Base-by-base conservation (phyloP, 495 filamentous ascomycete species). In the Eremomyces bilateralis region DNA sequence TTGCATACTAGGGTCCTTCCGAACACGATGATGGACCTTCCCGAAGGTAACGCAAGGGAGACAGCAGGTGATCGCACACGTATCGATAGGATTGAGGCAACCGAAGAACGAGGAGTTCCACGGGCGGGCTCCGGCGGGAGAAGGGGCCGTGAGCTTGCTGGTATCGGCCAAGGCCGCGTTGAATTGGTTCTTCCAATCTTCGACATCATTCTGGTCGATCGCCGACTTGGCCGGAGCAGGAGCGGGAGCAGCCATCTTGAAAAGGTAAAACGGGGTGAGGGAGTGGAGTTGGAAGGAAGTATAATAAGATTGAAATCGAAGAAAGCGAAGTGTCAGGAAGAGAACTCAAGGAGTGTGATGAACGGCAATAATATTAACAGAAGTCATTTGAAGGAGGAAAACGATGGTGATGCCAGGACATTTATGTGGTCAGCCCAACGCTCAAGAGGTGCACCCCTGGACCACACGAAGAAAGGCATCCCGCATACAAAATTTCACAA, bases 11-110 rank as follows among this genome's bases (percentile, higher is more conserved):
- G 41, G 45, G 33, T 56, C 36, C 42, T 56, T 56, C 25, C 48
- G 46, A 18, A 61, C 33, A 1, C 61, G 56, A 35, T 65, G 49
- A 37, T 59, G 52, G 16, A 57, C 61, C 45, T 50, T 59, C 32
- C 61, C 60, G 36, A 59, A 61, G 5, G 56, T 56, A 19, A 62
- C 52, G 38, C 61, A 65, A 17, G 61, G 61, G 38, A 40, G 20
- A 46, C 44, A 50, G 22, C 45, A 60, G 0, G 49, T 45, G 41
- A 60, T 40, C 2, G 11, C 11, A 46, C 35, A 37, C 15, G 41
- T 43, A 41, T 53, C 53, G 44, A 53, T 48, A 17, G 50, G 56
- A 33, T 24, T 40, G 51, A 52, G 56, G 52, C 55, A 61, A 29
- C 38, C 46, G 33, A 53, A 58, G 33, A 59, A 47, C 13, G 24